These are phyloP conservation scores for Leucaena leucocephala DNA, from an alignment of 306 rosid genomes.

Conservation along the genomic window DNA sequence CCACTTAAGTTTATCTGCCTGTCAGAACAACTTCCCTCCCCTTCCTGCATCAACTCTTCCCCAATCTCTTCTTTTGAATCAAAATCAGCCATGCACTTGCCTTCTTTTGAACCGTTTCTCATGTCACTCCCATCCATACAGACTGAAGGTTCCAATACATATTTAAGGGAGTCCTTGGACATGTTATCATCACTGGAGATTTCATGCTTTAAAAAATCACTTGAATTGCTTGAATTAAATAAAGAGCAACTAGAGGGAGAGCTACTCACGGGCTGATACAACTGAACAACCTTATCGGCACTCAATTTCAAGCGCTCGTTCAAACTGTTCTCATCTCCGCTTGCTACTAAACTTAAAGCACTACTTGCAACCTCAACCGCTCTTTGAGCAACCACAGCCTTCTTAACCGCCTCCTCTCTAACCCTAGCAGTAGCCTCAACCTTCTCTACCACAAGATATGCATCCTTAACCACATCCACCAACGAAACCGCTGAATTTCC, in stretches of 20 bases:
- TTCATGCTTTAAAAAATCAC: conserved; percentile 34
- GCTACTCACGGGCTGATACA: conserved; percentile 45
- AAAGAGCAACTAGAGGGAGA: conserved; percentile 48
- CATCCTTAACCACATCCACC: conserved; percentile 48
- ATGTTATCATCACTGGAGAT: conserved; percentile 22
- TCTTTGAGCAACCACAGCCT: conserved; percentile 40
- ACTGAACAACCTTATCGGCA: conserved; percentile 41
- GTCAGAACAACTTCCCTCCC: conserved; percentile 55
- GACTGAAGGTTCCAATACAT: conserved; percentile 37
- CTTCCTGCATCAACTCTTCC: conserved; percentile 51
- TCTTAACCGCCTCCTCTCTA: conserved; percentile 44
- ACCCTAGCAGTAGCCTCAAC: conserved; percentile 46
- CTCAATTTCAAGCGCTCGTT: conserved; percentile 31
- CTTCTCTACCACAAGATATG: conserved; percentile 45
- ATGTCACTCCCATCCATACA: conserved; percentile 37
- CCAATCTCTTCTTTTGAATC: conserved; percentile 38
- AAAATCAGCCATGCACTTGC: conserved; percentile 30
- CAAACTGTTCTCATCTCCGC: conserved; percentile 28
- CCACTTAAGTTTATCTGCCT: conserved; percentile 38
- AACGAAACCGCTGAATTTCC: conserved; percentile 36
- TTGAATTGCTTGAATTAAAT: conserved; percentile 36
- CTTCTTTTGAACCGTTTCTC: conserved; percentile 35
- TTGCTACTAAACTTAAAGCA: conserved; percentile 45
- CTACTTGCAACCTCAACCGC: conserved; percentile 45
- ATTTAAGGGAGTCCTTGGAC: conserved; percentile 17